phyloP scores from a whole-genome alignment of 2,329 filamentous ascomycete genomes.

The Fusarium falciforme region DNA sequence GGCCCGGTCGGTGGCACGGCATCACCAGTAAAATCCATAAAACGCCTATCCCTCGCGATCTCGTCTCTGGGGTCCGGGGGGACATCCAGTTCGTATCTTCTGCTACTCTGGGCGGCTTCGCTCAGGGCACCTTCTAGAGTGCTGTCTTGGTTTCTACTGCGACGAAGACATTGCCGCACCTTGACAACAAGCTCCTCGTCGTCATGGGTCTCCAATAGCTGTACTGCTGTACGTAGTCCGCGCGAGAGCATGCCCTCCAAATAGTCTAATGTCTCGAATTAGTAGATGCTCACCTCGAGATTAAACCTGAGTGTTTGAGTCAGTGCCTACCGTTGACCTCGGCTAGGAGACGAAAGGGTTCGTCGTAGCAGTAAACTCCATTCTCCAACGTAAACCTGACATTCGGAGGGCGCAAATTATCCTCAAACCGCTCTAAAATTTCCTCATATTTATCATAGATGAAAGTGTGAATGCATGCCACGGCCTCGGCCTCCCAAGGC shows the following conservation, averaged over 20 bases:
- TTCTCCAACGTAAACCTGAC: neutral
- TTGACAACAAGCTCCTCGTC: neutral
- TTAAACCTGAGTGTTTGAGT: neutral
- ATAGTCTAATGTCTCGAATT: neutral
- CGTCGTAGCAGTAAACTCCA: neutral
- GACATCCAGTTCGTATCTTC: neutral
- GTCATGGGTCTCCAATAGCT: neutral
- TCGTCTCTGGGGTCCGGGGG: neutral
- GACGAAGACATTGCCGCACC: neutral
- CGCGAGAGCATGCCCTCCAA: neutral
- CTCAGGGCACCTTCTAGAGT: neutral
- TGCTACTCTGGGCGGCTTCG: neutral
- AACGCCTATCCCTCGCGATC: neutral
- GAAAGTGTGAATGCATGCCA: conserved; percentile 28
- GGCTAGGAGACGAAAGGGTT: neutral
- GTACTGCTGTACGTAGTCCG: neutral
- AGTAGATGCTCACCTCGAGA: neutral
- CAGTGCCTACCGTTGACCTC: neutral
- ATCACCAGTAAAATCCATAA: neutral
- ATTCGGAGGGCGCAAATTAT: neutral
- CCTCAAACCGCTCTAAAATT: conserved; percentile 12
- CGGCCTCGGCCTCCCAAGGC: conserved; percentile 30
- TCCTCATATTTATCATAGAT: conserved; percentile 14
- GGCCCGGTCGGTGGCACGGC: neutral
- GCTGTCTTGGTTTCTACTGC: neutral